Conservation (phyloP, 2,329 filamentous ascomycete species). For the Leptosphaerulina australis region DNA sequence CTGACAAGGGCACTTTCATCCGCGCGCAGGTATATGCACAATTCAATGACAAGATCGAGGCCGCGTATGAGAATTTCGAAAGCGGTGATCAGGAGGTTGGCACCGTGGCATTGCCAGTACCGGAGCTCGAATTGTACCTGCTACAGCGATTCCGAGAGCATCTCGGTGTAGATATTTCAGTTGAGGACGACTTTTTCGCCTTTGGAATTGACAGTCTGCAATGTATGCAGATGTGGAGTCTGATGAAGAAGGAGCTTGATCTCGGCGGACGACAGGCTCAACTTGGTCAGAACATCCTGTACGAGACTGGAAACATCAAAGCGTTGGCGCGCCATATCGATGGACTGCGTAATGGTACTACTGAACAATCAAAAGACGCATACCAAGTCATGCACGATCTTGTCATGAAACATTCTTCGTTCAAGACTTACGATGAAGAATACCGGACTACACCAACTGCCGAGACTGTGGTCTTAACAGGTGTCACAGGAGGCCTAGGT, state of each 20-base stretch:
- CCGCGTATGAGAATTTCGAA: constrained; percentile 48
- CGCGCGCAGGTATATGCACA: constrained; percentile 58
- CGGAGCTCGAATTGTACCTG: constrained; percentile 43
- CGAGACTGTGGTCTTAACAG: constrained; percentile 59
- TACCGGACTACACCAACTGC: background rate
- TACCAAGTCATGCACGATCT: constrained; percentile 54
- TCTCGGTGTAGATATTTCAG: constrained; percentile 27
- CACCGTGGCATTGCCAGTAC: constrained; percentile 33
- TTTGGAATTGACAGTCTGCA: constrained; percentile 65
- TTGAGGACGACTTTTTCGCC: constrained; percentile 62
- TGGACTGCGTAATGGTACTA: constrained; percentile 50
- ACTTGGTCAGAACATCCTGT: constrained; percentile 64
- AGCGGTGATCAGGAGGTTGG: constrained; percentile 26
- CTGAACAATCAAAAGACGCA: constrained; percentile 42
- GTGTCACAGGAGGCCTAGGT: constrained; percentile 69
- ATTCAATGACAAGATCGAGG: constrained; percentile 57
- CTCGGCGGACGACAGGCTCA: constrained; percentile 50
- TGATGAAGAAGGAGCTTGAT: constrained; percentile 59
- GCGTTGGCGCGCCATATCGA: constrained; percentile 55
- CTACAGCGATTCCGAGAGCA: constrained; percentile 27
- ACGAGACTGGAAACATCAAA: constrained; percentile 60
- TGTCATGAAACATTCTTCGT: constrained; percentile 54
- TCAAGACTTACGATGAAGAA: constrained; percentile 27
- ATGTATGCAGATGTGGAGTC: constrained; percentile 61
- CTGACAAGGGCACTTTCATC: constrained; percentile 65